Conservation (phyloP, 2,329 filamentous ascomycete genomes). For the Ophiocordyceps australis region DNA sequence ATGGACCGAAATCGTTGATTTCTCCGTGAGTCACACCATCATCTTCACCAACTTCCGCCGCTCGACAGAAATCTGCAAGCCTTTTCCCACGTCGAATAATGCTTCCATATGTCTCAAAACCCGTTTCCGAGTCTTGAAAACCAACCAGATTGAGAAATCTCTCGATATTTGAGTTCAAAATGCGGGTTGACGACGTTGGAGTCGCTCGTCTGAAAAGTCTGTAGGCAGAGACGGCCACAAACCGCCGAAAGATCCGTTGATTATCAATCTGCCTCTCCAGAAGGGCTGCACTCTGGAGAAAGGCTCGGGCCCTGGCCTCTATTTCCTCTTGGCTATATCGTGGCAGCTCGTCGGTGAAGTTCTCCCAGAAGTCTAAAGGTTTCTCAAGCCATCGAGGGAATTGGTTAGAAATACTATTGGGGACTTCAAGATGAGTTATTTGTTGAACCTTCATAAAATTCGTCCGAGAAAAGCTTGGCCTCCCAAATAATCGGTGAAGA, state of each 20-base stretch:
- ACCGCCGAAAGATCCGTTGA: not conserved
- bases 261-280: not conserved
- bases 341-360: not conserved
- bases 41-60: not conserved
- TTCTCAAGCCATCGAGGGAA: not conserved
- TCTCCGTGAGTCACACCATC: not conserved
- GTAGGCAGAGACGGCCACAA: conserved; percentile 1
- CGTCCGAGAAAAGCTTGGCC: not conserved
- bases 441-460: not conserved
- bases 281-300: not conserved
- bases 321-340: not conserved
- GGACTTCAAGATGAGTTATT: not conserved
- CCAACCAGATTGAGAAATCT: not conserved
- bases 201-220: not conserved
- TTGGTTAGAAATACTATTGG: not conserved
- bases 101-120: not conserved
- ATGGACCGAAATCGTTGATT: not conserved
- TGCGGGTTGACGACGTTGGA: not conserved
- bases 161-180: not conserved
- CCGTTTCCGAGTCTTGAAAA: not conserved
- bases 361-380: not conserved
- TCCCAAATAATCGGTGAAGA: not conserved
- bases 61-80: not conserved
- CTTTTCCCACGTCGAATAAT: not conserved
- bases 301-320: not conserved